Evolutionary conservation across 805 yeast genomes (phyloP).

Genomic region (Schwanniomyces polymorphus): DNA sequence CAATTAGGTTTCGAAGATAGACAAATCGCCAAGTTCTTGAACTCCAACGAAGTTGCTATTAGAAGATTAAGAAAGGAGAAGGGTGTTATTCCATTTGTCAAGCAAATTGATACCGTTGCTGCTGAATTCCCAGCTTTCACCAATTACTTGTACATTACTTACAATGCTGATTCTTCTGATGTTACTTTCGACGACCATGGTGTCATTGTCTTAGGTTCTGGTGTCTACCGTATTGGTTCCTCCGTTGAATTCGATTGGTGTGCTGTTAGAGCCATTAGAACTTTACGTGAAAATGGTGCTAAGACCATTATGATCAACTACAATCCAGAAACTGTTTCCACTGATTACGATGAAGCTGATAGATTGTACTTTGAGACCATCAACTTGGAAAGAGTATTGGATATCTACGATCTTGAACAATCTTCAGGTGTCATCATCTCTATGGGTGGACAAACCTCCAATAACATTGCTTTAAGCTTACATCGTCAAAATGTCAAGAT

Average conservation of each 20-base stretch:
- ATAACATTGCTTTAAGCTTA: constrained; percentile 90
- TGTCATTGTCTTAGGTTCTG: constrained; percentile 94
- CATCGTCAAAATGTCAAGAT: constrained; percentile 94
- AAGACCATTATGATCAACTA: constrained; percentile 97
- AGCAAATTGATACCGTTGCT: constrained; percentile 97
- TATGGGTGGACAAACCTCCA: constrained; percentile 99
- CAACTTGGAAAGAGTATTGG: constrained; percentile 90
- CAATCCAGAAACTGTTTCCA: constrained; percentile 98
- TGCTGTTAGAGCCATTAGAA: constrained; percentile 95
- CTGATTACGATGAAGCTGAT: constrained; percentile 98
- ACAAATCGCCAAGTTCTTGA: constrained; percentile 86
- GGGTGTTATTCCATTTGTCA: constrained; percentile 88
- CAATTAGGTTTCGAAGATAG: constrained; percentile 97
- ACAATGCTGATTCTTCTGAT: constrained; percentile 88
- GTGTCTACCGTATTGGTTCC: constrained; percentile 98
- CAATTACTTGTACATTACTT: constrained; percentile 91
- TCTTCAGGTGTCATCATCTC: constrained; percentile 91
- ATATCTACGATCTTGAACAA: constrained; percentile 88
- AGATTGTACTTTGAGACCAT: constrained; percentile 94
- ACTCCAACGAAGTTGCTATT: constrained; percentile 89
- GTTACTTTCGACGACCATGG: constrained; percentile 89
- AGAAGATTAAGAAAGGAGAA: constrained; percentile 85
- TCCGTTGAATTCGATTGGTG: constrained; percentile 99
- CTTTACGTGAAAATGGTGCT: constrained; percentile 79
- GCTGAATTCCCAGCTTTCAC: constrained; percentile 98